Percentiles rank a stretch among this genome's conserved stretches.
These are phyloP conservation scores for Cenchrus americanus DNA, from an alignment of 176 grass and related monocot species.

Conservation along the genomic window DNA sequence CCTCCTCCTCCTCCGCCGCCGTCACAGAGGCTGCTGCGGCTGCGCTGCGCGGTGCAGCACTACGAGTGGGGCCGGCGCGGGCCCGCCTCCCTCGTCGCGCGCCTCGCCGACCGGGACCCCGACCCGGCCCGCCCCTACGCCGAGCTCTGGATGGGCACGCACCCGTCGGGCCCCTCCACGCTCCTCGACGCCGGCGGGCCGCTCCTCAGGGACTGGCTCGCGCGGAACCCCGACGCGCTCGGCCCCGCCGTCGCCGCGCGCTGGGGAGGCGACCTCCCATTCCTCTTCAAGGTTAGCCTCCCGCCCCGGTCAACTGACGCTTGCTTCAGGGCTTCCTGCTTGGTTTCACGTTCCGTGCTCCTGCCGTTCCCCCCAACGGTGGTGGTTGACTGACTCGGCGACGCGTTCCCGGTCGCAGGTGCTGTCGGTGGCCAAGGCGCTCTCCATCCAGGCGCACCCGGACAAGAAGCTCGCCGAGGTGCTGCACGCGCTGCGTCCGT, in stretches of 20 bases:
- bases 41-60: conserved; percentile 74
- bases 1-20: neutral
- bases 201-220: conserved; percentile 68
- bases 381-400: neutral
- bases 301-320: neutral
- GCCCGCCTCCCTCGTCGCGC: conserved; percentile 58
- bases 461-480: conserved; percentile 81
- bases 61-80: conserved; percentile 85
- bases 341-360: neutral
- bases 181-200: conserved; percentile 27
- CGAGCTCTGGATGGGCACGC: conserved; percentile 98
- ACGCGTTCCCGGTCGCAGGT: conserved; percentile 47
- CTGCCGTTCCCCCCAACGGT: neutral
- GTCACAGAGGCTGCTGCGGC: conserved; percentile 24
- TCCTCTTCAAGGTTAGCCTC: conserved; percentile 87
- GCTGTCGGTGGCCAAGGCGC: conserved; percentile 87
- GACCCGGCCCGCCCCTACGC: conserved; percentile 62
- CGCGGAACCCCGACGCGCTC: conserved; percentile 54
- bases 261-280: conserved; percentile 82
- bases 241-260: conserved; percentile 59
- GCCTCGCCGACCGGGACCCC: conserved; percentile 40
- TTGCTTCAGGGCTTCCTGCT: neutral
- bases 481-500: conserved; percentile 69
- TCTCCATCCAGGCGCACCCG: conserved; percentile 97
- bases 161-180: conserved; percentile 67